Evolutionary conservation across 2,329 filamentous ascomycete species (phyloP).

Genomic region (Eurotiales sp.): DNA sequence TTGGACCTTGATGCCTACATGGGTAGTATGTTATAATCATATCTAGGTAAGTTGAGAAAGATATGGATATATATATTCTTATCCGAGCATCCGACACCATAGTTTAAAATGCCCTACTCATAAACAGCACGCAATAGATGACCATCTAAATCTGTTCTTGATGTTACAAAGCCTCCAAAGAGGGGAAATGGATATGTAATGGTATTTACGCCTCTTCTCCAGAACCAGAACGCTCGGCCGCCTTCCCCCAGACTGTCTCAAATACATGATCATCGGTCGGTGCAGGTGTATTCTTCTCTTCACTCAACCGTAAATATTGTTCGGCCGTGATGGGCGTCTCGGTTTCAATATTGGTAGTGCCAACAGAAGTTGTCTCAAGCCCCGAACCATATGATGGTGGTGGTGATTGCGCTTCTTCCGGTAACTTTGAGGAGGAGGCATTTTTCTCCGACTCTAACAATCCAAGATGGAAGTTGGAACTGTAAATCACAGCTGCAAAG

Average conservation of each 20-base stretch:
- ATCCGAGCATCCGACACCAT: no score
- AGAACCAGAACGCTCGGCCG: conserved; percentile 20
- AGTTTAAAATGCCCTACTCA: no score
- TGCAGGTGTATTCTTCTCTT: conserved; percentile 2
- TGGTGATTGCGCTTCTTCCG: conserved; percentile 15
- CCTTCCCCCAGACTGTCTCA: conserved; percentile 37
- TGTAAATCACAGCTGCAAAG: conserved; percentile 49
- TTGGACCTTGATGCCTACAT: no score
- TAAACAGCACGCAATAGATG: not conserved
- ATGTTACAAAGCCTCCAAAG: not conserved
- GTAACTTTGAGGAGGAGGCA: not conserved
- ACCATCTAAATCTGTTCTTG: no score
- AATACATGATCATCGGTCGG: conserved; percentile 26
- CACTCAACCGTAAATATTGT: not conserved
- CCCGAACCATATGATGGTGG: conserved; percentile 6
- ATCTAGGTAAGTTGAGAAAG: no score
- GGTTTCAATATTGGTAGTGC: conserved; percentile 12
- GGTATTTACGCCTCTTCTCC: conserved; percentile 10
- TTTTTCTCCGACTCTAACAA: conserved; percentile 22
- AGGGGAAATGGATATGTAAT: not conserved
- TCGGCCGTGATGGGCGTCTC: conserved; percentile 4
- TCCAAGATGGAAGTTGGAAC: conserved; percentile 43
- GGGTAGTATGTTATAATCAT: no score
- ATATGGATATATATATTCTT: no score
- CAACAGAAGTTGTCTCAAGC: conserved; percentile 9